phyloP scores from a whole-genome alignment of 2,329 filamentous ascomycete species.

The Fusarium virguliforme region DNA sequence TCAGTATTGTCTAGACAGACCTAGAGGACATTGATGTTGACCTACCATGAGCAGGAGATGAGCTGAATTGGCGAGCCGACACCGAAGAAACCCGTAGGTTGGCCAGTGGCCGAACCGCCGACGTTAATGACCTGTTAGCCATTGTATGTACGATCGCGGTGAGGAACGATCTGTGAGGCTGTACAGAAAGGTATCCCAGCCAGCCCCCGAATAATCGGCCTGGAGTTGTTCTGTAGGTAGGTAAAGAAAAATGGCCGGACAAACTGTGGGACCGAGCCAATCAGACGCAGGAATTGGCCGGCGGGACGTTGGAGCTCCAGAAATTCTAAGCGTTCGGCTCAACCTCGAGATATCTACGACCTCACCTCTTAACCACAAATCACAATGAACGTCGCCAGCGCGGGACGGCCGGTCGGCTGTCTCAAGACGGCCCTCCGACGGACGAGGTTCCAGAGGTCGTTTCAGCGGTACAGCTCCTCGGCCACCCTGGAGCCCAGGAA shows the following conservation, averaged over 20 bases:
- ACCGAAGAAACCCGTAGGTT: slow-evolving; percentile 29
- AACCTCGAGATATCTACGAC: slow-evolving; percentile 35
- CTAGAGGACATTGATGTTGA: neutral
- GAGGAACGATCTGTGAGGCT: slow-evolving; percentile 24
- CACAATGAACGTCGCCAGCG: slow-evolving; percentile 73
- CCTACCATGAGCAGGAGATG: slow-evolving; percentile 53
- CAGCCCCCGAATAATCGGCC: neutral
- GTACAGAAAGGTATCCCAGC: slow-evolving; percentile 10
- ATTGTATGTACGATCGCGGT: slow-evolving; percentile 27
- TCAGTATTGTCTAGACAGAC: slow-evolving; percentile 29
- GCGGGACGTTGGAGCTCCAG: slow-evolving; percentile 43
- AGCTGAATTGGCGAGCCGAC: slow-evolving; percentile 51
- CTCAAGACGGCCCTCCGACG: slow-evolving; percentile 77
- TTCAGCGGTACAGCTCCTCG: slow-evolving; percentile 66
- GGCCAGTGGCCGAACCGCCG: slow-evolving; percentile 49
- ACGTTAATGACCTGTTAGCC: slow-evolving; percentile 46
- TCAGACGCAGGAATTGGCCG: slow-evolving; percentile 51
- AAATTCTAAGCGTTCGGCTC: slow-evolving; percentile 49
- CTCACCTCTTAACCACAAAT: slow-evolving; percentile 39
- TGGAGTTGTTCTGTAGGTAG: neutral
- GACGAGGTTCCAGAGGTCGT: slow-evolving; percentile 65
- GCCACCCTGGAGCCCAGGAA: slow-evolving; percentile 47
- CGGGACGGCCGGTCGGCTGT: slow-evolving; percentile 79
- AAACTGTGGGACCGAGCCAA: slow-evolving; percentile 57
- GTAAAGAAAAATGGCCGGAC: slow-evolving; percentile 49